Base-by-base conservation (phyloP, 176 grass and related monocot genomes). In the Eragrostis nindensis region DNA sequence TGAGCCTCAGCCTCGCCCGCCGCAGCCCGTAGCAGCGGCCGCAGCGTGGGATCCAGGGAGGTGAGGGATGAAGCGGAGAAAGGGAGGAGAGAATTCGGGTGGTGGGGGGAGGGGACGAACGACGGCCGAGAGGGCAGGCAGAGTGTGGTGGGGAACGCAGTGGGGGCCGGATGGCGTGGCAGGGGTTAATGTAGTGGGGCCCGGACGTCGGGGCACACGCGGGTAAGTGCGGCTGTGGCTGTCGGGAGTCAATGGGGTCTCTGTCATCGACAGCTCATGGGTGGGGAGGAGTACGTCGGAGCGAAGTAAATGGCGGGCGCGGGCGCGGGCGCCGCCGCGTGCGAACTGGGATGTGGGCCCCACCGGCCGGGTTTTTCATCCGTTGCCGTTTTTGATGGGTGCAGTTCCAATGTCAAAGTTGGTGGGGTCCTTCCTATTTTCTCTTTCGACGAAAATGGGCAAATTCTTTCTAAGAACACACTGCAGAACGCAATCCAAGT, bases 11-110 rank as follows among this genome's bases (percentile, higher is more conserved):
- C 55, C 18, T 47, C 48, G 7, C 24, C 16, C 44, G 24, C 82
- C 73, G 82, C 38, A 53, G 41, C 70, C 32, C 11, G 60, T 69
- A 5, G 25, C 49, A 8, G 66, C 79, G 0, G 73, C 74, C 29
- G 69, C 47, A 27, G 78, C 55, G 68, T 70, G 82, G 82, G 87
- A 86, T 90, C 83, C 83, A 59, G 81, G 63, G 67, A 16, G 52
- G 50, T 29, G 68, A 14, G 26, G 63, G 76, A 15, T 10, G 11
- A 5, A 62, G 15, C 11, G n/a, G 4, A 16, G 16, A 55, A 22
- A 67, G 47, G 43, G n/a, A n/a, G n/a, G n/a, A n/a, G n/a, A n/a
- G n/a, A 61, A 84, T 84, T 80, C 53, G 76, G 71, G 63, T n/a
- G 19, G 22, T 50, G 70, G 71, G 53, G 71, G n/a, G 71, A 76